These are phyloP conservation scores for Phytophthora fragariae DNA, from an alignment of 352 stramenopile species.

Conservation along the genomic window DNA sequence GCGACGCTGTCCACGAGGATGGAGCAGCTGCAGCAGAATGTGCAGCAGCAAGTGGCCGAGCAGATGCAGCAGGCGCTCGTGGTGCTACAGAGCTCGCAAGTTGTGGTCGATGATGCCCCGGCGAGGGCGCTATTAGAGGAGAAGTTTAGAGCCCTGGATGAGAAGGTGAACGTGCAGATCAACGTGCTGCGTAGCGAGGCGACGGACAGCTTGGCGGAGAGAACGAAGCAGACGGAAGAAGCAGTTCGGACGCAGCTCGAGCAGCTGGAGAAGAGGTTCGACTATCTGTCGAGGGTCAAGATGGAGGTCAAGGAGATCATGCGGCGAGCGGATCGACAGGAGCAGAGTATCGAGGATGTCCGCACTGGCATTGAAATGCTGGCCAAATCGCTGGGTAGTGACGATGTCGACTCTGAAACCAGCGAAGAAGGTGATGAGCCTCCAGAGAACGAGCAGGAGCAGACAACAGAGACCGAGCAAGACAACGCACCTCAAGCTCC, in stretches of 20 bases:
- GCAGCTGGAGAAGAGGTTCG: constrained; percentile 76
- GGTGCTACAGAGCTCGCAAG: constrained; percentile 11
- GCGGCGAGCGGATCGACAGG: constrained; percentile 63
- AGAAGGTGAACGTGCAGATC: constrained; percentile 39
- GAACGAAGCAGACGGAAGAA: constrained; percentile 52
- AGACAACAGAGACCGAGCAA: constrained; percentile 1
- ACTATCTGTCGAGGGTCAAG: constrained; percentile 74
- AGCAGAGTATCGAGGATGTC: constrained; percentile 71
- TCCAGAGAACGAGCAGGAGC: constrained; percentile 1
- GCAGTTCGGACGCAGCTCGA: constrained; percentile 55
- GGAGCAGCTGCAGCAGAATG: constrained; percentile 29
- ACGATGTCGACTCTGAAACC: constrained; percentile 66
- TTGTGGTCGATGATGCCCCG: constrained; percentile 29
- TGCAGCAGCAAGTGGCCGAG: constrained; percentile 36
- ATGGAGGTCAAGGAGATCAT: constrained; percentile 78
- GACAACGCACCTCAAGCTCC: constrained; percentile 1
- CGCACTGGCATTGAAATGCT: constrained; percentile 64
- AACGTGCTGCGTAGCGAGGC: constrained; percentile 28
- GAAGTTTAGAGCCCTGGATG: constrained; percentile 38
- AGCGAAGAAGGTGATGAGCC: constrained; percentile 27
- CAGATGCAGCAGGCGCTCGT: constrained; percentile 29
- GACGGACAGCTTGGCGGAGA: constrained; percentile 27
- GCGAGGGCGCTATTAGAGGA: constrained; percentile 30
- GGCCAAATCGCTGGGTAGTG: constrained; percentile 66
- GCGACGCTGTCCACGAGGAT: constrained; percentile 25